Percentiles rank a stretch among this genome's conserved stretches.
phyloP scores from a whole-genome alignment of 2,329 filamentous ascomycete genomes.

The Exophiala sideris region DNA sequence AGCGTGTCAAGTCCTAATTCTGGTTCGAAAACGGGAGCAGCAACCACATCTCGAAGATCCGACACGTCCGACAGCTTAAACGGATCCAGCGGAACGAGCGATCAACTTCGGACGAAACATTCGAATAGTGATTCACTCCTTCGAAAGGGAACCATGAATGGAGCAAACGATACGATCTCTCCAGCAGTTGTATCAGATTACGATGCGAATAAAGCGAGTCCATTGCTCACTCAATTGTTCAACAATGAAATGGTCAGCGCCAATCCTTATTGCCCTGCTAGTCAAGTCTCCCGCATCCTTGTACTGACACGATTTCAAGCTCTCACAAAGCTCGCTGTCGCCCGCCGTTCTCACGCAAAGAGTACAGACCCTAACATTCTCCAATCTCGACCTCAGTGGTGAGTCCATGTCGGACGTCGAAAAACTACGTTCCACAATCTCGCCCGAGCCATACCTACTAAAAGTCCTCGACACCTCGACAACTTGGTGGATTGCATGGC shows the following conservation, averaged over 20 bases:
- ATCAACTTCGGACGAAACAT: too few species aligned
- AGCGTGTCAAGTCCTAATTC: background rate
- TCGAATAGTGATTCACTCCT: too few species aligned
- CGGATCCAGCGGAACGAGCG: too few species aligned
- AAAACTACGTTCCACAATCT: constrained; percentile 24
- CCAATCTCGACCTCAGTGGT: background rate
- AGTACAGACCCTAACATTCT: constrained; percentile 14
- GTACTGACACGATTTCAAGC: constrained; percentile 1
- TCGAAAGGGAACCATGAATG: too few species aligned
- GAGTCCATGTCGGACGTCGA: constrained; percentile 12
- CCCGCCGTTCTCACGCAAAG: constrained; percentile 10
- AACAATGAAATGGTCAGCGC: constrained; percentile 25
- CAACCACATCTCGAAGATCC: constrained; percentile 1
- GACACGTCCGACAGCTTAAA: background rate
- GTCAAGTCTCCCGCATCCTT: background rate
- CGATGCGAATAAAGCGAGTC: constrained; percentile 11
- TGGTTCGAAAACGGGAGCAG: background rate
- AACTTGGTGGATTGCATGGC: constrained; percentile 28
- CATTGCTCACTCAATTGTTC: constrained; percentile 25
- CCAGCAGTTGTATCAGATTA: background rate
- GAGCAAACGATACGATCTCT: background rate
- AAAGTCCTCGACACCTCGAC: constrained; percentile 22
- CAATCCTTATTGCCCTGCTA: background rate
- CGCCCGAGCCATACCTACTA: constrained; percentile 21
- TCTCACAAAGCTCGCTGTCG: constrained; percentile 4